Evolutionary conservation across 331 rosid species (phyloP).

Genomic region (Rosa hybrid): DNA sequence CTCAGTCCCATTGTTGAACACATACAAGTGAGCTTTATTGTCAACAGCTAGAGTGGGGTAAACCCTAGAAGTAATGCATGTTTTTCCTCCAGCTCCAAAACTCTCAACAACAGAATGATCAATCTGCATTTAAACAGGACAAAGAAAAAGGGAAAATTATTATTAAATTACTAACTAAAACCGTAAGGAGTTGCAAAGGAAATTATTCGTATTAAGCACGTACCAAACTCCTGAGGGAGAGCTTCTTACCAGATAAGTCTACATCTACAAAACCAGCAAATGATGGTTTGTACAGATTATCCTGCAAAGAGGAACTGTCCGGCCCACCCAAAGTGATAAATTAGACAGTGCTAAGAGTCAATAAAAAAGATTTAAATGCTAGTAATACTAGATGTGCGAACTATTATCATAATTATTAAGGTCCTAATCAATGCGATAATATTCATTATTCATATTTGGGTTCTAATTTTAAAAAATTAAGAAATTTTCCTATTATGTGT

Average conservation of each 20-base stretch:
- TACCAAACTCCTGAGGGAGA: slow-evolving; percentile 81
- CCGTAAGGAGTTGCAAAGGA: background rate
- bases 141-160: background rate
- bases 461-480: too few relatives aligned
- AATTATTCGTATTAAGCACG: background rate
- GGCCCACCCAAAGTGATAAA: background rate
- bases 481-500: too few relatives aligned
- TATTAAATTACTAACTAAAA: background rate
- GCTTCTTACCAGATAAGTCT: slow-evolving; percentile 52
- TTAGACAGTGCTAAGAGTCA: background rate
- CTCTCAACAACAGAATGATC: slow-evolving; percentile 91
- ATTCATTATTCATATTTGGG: too few relatives aligned
- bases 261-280: slow-evolving; percentile 81
- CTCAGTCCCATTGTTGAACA: slow-evolving; percentile 81
- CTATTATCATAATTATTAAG: too few relatives aligned
- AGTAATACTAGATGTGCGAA: too few relatives aligned
- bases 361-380: too few relatives aligned
- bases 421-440: too few relatives aligned
- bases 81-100: slow-evolving; percentile 78
- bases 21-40: slow-evolving; percentile 51
- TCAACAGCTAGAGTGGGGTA: slow-evolving; percentile 60
- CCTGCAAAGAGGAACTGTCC: slow-evolving; percentile 46
- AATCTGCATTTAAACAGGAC: slow-evolving; percentile 41
- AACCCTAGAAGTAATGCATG: slow-evolving; percentile 75
- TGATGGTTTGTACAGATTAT: slow-evolving; percentile 56